phyloP scores from a whole-genome alignment of 805 yeast genomes.

The Lachancea nothofagi region DNA sequence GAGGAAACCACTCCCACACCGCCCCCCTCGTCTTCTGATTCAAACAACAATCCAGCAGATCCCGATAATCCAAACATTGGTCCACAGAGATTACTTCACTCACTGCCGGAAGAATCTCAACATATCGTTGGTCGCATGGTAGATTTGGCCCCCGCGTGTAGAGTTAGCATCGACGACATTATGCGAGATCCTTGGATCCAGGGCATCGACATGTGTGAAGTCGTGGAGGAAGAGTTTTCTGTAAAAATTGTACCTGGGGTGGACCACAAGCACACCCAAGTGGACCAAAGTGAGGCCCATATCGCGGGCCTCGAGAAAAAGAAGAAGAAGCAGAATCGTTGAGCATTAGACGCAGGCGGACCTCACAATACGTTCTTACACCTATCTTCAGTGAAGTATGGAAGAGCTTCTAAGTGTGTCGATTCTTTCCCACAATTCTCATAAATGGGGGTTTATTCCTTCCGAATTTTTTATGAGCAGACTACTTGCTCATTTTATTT shows the following conservation, averaged over 20 bases:
- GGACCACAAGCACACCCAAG: slow-evolving; percentile 79
- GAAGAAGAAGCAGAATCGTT: slow-evolving; percentile 46
- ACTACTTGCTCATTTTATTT: neutral
- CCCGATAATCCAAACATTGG: slow-evolving; percentile 67
- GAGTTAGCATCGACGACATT: slow-evolving; percentile 75
- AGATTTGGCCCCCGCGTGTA: slow-evolving; percentile 77
- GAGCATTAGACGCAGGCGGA: slow-evolving; percentile 9
- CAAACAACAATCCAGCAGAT: slow-evolving; percentile 29
- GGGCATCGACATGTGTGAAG: slow-evolving; percentile 64
- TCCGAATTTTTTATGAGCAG: no score
- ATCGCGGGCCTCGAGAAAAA: slow-evolving; percentile 88
- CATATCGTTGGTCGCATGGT: slow-evolving; percentile 70
- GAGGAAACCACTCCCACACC: slow-evolving; percentile 3
- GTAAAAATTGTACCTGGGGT: slow-evolving; percentile 38
- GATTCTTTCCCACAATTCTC: no score
- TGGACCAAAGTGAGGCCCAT: slow-evolving; percentile 91
- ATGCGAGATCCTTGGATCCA: slow-evolving; percentile 67
- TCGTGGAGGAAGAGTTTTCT: slow-evolving; percentile 38
- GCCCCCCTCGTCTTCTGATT: slow-evolving; percentile 12
- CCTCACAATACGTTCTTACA: neutral
- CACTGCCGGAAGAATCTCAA: slow-evolving; percentile 66
- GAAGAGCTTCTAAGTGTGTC: no score
- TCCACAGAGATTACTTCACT: slow-evolving; percentile 62
- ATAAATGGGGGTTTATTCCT: no score
- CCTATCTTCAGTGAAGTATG: no score